Evolutionary conservation across 345 rosid genomes (phyloP), one percentile per base, ranked within the genome.

Genomic region (Acer negundo): DNA sequence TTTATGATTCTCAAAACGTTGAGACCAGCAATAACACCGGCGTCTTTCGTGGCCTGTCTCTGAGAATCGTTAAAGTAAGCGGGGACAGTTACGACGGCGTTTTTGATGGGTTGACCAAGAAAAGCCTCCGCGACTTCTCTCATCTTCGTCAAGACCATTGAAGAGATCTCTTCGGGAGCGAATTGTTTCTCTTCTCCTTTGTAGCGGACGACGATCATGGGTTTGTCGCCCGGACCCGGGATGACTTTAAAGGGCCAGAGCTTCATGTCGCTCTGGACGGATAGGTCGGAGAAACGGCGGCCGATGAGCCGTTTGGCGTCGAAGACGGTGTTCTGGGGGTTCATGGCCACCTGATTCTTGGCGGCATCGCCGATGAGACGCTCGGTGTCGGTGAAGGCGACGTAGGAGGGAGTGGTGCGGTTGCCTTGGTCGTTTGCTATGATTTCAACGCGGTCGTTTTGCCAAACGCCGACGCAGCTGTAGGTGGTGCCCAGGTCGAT

Each of bases 341-440:
- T 85, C 82, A 87, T 80, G 40, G 90, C 90, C 2, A 86, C 90
- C 40, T 87, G 89, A 71, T 86, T 88, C 84, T 88, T 88, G 24
- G 89, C 89, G 0, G 89, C 87, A 20, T 86, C 89, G 40, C 84
- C 82, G 31, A 82, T 70, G 2, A 78, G 28, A 7, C 80, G 75
- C 61, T 82, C 85, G 4, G 80, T 75, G 69, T 82, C 80, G 0
- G 82, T 83, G 78, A 82, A 82, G 38, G 80, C 85, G 1, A 82
- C 85, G 69, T 82, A 82, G 22, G 82, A 82, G 6, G 85, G 80
- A 0, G 85, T 82, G 13, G 82, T 76, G 10, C 82, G 80, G 80
- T 79, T 82, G 63, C 85, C 85, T 58, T 76, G 85, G 56, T 76
- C 85, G 67, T 82, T 79, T 55, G 82, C 56, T 19, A 82, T 76